phyloP scores from a whole-genome alignment of 2,329 filamentous ascomycete genomes.

The Aspergillus puulaauensis region DNA sequence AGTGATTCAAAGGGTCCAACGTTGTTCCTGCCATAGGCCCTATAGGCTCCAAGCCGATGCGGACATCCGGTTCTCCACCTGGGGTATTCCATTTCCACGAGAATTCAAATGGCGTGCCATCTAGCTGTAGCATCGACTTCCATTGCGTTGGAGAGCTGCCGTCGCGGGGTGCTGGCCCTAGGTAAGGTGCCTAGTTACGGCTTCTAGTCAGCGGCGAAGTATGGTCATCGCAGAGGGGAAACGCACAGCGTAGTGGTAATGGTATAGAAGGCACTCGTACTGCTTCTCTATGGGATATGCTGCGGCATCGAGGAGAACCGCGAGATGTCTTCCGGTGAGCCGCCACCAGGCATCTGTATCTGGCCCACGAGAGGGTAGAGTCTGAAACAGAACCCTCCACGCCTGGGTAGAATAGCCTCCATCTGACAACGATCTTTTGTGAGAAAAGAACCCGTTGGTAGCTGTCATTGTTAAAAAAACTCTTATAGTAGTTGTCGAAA shows the following conservation, averaged over 20 bases:
- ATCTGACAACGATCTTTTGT: background rate
- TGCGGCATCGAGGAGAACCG: conserved; percentile 2
- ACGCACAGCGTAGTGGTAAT: conserved; percentile 10
- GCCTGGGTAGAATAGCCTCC: background rate
- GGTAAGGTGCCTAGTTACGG: conserved; percentile 1
- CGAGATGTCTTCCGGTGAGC: conserved; percentile 4
- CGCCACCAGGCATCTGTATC: conserved; percentile 6
- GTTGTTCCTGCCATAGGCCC: conserved; percentile 5
- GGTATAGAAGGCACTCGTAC: conserved; percentile 7
- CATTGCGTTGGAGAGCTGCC: background rate
- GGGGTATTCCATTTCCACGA: conserved; percentile 5
- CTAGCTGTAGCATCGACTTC: conserved; percentile 6
- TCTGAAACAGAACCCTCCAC: conserved; percentile 1
- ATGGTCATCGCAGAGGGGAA: background rate
- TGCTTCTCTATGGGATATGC: conserved; percentile 8
- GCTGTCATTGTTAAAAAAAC: background rate
- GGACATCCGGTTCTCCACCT: background rate
- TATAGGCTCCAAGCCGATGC: conserved; percentile 7
- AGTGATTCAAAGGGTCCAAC: conserved; percentile 6
- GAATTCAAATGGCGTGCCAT: conserved; percentile 5
- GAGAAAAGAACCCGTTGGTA: background rate
- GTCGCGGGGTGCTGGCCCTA: background rate
- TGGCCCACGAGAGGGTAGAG: background rate
- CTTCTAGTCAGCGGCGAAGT: background rate
- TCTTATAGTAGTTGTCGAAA: background rate